These are phyloP conservation scores for Pestalotiopsis fici DNA, from an alignment of 2,329 filamentous ascomycete genomes.

Conservation along the genomic window DNA sequence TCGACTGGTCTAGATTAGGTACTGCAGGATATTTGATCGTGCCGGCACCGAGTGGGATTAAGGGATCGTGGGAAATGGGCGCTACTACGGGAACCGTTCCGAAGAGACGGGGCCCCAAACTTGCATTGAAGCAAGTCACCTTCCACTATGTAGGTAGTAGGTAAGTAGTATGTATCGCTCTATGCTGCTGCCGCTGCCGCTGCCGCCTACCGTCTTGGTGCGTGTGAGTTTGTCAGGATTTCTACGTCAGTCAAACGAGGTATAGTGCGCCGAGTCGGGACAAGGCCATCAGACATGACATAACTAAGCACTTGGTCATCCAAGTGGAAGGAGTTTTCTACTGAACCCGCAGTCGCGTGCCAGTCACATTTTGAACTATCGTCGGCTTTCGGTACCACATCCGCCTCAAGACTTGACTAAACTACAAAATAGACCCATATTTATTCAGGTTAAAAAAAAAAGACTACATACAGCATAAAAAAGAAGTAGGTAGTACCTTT, in stretches of 20 bases:
- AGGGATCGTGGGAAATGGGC: not conserved
- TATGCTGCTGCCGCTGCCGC: too few relatives aligned
- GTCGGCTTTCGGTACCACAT: not conserved
- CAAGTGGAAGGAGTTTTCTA: not conserved
- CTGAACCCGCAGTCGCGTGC: not conserved
- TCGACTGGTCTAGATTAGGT: conserved; percentile 3
- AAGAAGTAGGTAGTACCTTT: not conserved
- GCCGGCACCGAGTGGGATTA: conserved; percentile 2
- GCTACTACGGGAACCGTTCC: conserved; percentile 8
- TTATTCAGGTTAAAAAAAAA: too few relatives aligned
- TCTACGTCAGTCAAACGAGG: not conserved
- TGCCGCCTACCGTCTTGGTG: not conserved
- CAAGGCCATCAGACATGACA: not conserved
- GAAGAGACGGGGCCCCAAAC: conserved; percentile 4
- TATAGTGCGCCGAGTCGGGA: not conserved
- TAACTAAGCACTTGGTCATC: not conserved
- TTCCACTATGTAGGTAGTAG: too few relatives aligned
- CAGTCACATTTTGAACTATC: not conserved
- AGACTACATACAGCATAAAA: not conserved
- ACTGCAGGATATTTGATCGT: not conserved
- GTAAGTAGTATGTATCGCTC: too few relatives aligned
- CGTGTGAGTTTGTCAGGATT: not conserved
- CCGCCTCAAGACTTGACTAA: not conserved
- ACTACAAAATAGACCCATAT: not conserved
- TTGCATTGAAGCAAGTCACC: not conserved